Evolutionary conservation across 306 rosid species (phyloP).

Genomic region (Prinsepia uniflora): DNA sequence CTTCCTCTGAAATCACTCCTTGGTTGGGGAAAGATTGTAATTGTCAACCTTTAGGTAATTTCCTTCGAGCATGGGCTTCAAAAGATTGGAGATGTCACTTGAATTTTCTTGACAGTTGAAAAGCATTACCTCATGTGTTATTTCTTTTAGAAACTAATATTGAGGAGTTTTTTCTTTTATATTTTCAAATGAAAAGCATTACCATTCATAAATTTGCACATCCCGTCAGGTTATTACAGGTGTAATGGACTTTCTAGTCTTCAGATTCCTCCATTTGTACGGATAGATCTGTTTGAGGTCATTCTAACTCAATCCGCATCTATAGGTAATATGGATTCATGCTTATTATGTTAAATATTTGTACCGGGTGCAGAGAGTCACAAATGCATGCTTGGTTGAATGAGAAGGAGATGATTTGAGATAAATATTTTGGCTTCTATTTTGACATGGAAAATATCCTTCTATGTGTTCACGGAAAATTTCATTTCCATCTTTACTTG

Average conservation of each 20-base stretch:
- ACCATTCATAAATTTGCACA: too few species aligned
- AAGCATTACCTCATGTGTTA: background rate
- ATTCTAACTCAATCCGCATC: conserved; percentile 70
- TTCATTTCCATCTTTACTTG: too few species aligned
- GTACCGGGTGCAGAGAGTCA: background rate
- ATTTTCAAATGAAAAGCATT: too few species aligned
- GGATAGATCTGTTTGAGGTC: conserved; percentile 90
- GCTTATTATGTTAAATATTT: conserved; percentile 6
- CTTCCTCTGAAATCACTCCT: conserved; percentile 88
- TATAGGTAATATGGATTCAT: conserved; percentile 53
- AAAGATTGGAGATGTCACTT: background rate
- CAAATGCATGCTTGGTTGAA: background rate
- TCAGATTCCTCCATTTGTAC: conserved; percentile 83
- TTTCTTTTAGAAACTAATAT: background rate
- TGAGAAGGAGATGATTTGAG: background rate
- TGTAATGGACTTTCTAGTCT: conserved; percentile 64
- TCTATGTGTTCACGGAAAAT: too few species aligned
- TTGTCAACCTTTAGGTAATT: conserved; percentile 93
- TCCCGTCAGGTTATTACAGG: conserved; percentile 96
- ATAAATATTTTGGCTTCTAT: too few species aligned
- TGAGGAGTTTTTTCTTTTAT: background rate
- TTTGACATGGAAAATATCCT: too few species aligned
- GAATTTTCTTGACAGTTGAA: background rate
- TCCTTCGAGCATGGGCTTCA: background rate
- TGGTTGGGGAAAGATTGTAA: conserved; percentile 91